Conservation (phyloP, 2,329 filamentous ascomycete species). For the Fusarium setosum region DNA sequence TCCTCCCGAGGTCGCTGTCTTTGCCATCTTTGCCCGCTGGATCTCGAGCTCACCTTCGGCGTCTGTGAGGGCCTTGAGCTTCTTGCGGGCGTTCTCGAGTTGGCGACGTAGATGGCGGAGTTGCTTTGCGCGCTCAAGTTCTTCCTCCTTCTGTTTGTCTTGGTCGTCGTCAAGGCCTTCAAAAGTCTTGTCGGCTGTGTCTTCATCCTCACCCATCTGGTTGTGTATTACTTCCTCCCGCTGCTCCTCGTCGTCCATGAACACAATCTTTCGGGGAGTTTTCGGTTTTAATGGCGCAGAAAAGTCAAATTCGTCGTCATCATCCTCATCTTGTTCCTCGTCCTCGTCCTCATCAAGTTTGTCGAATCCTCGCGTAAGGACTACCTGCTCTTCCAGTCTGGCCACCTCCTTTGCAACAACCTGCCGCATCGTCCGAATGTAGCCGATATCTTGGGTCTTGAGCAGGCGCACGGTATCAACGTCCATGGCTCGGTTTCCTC, state of each 20-base stretch:
- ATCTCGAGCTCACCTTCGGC: conserved; percentile 68
- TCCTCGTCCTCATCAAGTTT: conserved; percentile 49
- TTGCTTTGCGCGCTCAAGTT: conserved; percentile 55
- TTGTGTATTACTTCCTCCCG: conserved; percentile 46
- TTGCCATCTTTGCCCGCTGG: conserved; percentile 72
- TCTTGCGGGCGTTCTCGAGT: conserved; percentile 63
- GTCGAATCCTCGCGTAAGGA: conserved; percentile 55
- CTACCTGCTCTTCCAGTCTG: conserved; percentile 63
- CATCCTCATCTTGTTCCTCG: conserved; percentile 46
- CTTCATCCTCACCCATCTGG: conserved; percentile 46
- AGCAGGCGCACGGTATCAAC: conserved; percentile 70
- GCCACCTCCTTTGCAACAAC: conserved; percentile 68
- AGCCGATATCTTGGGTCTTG: conserved; percentile 77
- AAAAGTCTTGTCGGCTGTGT: conserved; percentile 42
- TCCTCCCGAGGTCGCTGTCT: conserved; percentile 70
- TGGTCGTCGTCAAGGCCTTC: conserved; percentile 35
- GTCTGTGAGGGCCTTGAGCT: conserved; percentile 64
- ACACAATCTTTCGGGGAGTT: conserved; percentile 62
- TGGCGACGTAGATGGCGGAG: conserved; percentile 60
- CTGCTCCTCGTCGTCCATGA: conserved; percentile 56
- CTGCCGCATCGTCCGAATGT: conserved; percentile 72
- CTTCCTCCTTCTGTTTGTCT: conserved; percentile 42
- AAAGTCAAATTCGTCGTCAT: conserved; percentile 48
- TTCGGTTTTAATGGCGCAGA: conserved; percentile 45
- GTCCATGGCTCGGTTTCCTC: conserved; percentile 66